These are phyloP conservation scores for Xylaria flabelliformis DNA, from an alignment of 495 filamentous ascomycete species.

Conservation along the genomic window DNA sequence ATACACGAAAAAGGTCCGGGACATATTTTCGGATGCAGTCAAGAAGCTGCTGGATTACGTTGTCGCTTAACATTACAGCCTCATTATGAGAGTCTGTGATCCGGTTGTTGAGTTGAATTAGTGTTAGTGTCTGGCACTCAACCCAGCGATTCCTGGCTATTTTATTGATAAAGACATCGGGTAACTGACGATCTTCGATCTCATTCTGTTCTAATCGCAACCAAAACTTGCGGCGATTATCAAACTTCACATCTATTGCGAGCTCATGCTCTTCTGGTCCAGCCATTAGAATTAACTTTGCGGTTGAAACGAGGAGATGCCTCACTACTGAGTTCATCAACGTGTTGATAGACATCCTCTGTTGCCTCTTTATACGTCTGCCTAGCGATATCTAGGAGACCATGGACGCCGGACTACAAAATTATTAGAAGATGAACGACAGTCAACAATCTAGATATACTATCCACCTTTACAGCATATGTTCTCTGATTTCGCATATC, in stretches of 20 bases:
- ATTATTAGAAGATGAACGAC: constrained; percentile 17
- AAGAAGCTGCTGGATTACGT: constrained; percentile 72
- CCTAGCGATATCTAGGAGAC: constrained; percentile 84
- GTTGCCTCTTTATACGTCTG: constrained; percentile 86
- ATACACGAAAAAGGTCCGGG: constrained; percentile 74
- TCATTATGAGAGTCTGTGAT: constrained; percentile 82
- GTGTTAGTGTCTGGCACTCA: constrained; percentile 84
- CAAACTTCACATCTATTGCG: constrained; percentile 72
- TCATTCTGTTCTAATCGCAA: constrained; percentile 71
- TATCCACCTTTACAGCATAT: constrained; percentile 82
- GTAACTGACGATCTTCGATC: constrained; percentile 65
- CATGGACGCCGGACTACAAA: constrained; percentile 77
- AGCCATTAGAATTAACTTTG: background rate
- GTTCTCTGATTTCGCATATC: constrained; percentile 91
- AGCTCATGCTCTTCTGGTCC: constrained; percentile 64
- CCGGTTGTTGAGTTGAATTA: constrained; percentile 77
- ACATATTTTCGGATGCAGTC: constrained; percentile 70
- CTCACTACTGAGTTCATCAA: constrained; percentile 67
- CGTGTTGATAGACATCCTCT: constrained; percentile 74
- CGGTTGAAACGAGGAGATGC: background rate
- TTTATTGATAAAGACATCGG: constrained; percentile 78
- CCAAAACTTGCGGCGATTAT: constrained; percentile 79
- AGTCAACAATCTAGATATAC: background rate
- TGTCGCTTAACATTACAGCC: constrained; percentile 78
- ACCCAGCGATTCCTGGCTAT: constrained; percentile 73